phyloP scores from a whole-genome alignment of 176 grass and related monocot species.

The Zizania latifolia region DNA sequence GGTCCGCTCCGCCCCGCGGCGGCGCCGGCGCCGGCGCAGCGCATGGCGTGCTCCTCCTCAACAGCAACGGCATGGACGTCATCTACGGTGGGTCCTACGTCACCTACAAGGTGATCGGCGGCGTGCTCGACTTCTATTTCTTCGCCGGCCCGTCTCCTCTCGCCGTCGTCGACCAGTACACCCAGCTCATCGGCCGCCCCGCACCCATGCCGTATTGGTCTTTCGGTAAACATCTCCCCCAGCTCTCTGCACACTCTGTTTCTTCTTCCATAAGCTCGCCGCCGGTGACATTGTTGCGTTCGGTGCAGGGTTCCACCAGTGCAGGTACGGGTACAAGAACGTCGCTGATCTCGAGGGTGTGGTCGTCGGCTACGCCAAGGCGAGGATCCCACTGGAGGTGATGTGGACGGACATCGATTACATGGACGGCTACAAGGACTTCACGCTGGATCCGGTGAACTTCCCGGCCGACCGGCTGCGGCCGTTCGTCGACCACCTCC shows the following conservation, averaged over 20 bases:
- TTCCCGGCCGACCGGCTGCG: slow-evolving; percentile 50
- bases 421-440: slow-evolving; percentile 87
- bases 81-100: slow-evolving; percentile 49
- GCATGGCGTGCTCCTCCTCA: slow-evolving; percentile 82
- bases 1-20: slow-evolving; percentile 15
- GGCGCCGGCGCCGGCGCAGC: slow-evolving; percentile 10
- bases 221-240: too few species aligned
- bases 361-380: slow-evolving; percentile 65
- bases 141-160: slow-evolving; percentile 61
- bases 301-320: slow-evolving; percentile 77
- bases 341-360: slow-evolving; percentile 59
- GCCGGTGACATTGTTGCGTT: neutral
- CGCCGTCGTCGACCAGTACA: slow-evolving; percentile 76
- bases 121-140: slow-evolving; percentile 88
- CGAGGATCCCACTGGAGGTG: slow-evolving; percentile 73
- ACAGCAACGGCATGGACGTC: slow-evolving; percentile 94
- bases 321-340: slow-evolving; percentile 63
- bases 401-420: slow-evolving; percentile 99
- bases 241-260: neutral
- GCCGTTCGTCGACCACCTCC: slow-evolving; percentile 54
- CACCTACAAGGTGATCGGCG: slow-evolving; percentile 89
- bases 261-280: neutral
- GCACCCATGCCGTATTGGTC: slow-evolving; percentile 87
- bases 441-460: slow-evolving; percentile 68
- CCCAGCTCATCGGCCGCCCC: slow-evolving; percentile 69